phyloP scores from a whole-genome alignment of 2,329 filamentous ascomycete species.

The Madurella fahalii region DNA sequence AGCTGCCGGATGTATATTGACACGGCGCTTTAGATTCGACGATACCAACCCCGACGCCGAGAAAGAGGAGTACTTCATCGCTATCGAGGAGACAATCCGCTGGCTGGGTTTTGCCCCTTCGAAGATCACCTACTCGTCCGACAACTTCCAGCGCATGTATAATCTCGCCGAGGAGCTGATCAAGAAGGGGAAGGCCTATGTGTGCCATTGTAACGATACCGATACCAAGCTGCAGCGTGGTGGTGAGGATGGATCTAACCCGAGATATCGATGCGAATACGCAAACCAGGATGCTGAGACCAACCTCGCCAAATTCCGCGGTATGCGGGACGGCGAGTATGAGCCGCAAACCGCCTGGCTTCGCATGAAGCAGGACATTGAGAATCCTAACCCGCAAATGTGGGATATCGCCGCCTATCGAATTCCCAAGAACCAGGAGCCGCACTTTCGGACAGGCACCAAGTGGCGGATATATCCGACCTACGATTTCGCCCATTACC shows the following conservation, averaged over 20 bases:
- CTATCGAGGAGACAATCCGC: constrained; percentile 59
- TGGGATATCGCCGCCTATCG: constrained; percentile 92
- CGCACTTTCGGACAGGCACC: constrained; percentile 72
- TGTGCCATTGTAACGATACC: constrained; percentile 78
- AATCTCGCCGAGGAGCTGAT: constrained; percentile 83
- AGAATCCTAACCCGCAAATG: constrained; percentile 83
- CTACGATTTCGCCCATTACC: constrained; percentile 86
- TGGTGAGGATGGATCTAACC: constrained; percentile 61
- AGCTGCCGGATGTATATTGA: not conserved
- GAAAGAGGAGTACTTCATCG: constrained; percentile 42
- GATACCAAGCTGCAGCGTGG: constrained; percentile 85
- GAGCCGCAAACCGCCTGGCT: constrained; percentile 75
- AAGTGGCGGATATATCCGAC: constrained; percentile 93
- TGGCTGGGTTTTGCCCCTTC: constrained; percentile 80
- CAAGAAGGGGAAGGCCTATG: constrained; percentile 64
- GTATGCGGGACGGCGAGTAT: constrained; percentile 88
- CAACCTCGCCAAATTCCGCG: constrained; percentile 75
- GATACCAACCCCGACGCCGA: constrained; percentile 1
- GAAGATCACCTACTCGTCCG: constrained; percentile 77
- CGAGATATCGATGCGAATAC: constrained; percentile 74
- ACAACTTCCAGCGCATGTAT: constrained; percentile 84
- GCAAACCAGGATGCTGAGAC: constrained; percentile 68
- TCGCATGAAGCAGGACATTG: constrained; percentile 85
- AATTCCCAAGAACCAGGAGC: constrained; percentile 63
- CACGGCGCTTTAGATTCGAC: constrained; percentile 29